These are phyloP conservation scores for Alternaria gansuensis DNA, from an alignment of 2,329 filamentous ascomycete genomes.

Conservation along the genomic window DNA sequence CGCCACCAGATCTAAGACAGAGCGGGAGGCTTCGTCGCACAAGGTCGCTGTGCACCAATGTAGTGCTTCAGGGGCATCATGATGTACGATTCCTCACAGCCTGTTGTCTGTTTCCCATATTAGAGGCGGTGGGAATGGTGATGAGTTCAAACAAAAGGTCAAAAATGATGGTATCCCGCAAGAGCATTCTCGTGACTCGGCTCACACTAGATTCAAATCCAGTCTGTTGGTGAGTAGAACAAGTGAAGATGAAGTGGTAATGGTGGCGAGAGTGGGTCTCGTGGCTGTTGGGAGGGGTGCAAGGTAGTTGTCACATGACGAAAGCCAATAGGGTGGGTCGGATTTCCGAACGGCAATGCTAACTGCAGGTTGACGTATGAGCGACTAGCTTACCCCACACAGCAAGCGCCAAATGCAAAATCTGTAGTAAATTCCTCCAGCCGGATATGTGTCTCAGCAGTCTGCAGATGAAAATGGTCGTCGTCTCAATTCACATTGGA, in stretches of 20 bases:
- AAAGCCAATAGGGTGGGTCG: slow-evolving; percentile 15
- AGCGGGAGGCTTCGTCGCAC: slow-evolving; percentile 27
- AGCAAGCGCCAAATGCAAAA: slow-evolving; percentile 24
- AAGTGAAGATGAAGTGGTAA: background rate
- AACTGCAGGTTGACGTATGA: slow-evolving; percentile 44
- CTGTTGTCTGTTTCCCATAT: background rate
- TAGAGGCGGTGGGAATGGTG: background rate
- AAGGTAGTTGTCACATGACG: slow-evolving; percentile 34
- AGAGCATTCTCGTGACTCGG: background rate
- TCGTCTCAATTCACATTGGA: slow-evolving; percentile 13
- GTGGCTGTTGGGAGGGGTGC: background rate
- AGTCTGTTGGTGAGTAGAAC: background rate
- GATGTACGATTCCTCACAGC: background rate
- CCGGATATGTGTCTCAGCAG: slow-evolving; percentile 19
- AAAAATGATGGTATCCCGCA: background rate
- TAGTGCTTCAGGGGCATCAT: slow-evolving; percentile 4
- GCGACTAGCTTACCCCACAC: slow-evolving; percentile 28
- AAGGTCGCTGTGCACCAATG: slow-evolving; percentile 10
- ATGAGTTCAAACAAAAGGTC: background rate
- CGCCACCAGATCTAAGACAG: slow-evolving; percentile 30
- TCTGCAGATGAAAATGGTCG: slow-evolving; percentile 21
- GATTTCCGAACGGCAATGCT: slow-evolving; percentile 14
- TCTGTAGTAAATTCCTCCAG: slow-evolving; percentile 31
- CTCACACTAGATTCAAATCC: background rate
- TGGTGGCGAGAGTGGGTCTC: slow-evolving; percentile 1